Conservation (phyloP, 1,284 basidiomycete genomes). For the Exsudoporus floridanus region DNA sequence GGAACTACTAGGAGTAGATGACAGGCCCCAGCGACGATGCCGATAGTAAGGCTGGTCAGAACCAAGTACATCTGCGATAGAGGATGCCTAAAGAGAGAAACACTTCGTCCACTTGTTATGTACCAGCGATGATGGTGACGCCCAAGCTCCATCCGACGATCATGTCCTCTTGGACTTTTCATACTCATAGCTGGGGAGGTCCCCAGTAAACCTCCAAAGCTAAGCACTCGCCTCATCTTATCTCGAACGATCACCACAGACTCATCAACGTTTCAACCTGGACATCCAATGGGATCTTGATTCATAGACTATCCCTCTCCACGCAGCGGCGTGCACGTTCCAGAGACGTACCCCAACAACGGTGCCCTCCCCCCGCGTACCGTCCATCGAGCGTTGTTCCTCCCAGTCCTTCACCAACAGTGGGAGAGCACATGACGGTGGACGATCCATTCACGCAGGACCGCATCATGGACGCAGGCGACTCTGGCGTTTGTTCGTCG, state of each 20-base stretch:
- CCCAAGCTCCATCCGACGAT: background rate
- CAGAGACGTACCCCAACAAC: conserved; percentile 13
- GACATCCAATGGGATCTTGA: conserved; percentile 6
- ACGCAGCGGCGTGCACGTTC: conserved; percentile 25
- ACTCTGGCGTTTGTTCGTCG: too few species aligned
- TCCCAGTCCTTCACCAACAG: conserved; percentile 23
- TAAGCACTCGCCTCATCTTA: background rate
- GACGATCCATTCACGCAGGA: conserved; percentile 16
- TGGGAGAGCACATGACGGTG: conserved; percentile 31
- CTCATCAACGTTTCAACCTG: background rate
- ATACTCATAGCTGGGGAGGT: background rate
- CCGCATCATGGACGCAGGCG: background rate
- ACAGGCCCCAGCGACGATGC: conserved; percentile 15
- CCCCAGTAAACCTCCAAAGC: background rate
- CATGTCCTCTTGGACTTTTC: background rate
- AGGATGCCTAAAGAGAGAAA: too few species aligned
- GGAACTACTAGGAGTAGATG: background rate
- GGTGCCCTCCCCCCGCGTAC: conserved; percentile 7
- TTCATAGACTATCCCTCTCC: conserved; percentile 23
- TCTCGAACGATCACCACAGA: background rate
- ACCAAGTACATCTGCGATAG: conserved; percentile 15
- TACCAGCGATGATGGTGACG: background rate
- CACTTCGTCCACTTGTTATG: too few species aligned
- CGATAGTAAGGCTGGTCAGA: conserved; percentile 8
- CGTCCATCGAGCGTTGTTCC: conserved; percentile 12